Base-by-base conservation (phyloP, 768 basidiomycete genomes). In the Galerina sulciceps region DNA sequence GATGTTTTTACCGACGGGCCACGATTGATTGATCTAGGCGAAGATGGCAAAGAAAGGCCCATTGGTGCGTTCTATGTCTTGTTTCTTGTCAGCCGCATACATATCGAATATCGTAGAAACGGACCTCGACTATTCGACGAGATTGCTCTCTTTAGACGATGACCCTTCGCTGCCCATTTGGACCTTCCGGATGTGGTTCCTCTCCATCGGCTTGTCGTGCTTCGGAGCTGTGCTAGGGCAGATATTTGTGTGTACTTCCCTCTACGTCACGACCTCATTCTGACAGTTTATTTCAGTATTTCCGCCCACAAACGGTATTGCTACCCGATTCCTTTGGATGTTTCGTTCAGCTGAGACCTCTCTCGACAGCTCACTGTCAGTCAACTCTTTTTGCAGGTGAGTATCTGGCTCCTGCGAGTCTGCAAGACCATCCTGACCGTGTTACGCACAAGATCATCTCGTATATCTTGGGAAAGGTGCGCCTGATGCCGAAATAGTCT, bases 151-250 rank as follows among this genome's bases (percentile, higher is more conserved):
- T 2, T 71, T 82, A 14, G 81, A 81, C 35, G 83, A 83, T 61
- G 82, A 84, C 62, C 78, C 84, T 1, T 72, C 72, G 0, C 71
- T 82, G 1, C 81, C 76, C 1, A 70, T 76, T 1, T 79, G 80
- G 59, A 85, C 84, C 0, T 84, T 86, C 69, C 73, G 85, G 14
- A 79, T 83, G 64, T 79, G 81, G 76, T 79, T 85, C 67, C 73
- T 85, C 1, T 80, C 79, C 38, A 64, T 84, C 15, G 84, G 83
- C 6, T 75, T 85, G 14, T 77, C 82, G 10, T 81, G 81, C 54
- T 86, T 86, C 65, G 83, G 83, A 58, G 76, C 73, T 43, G 83
- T 84, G 2, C 67, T 80, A 4, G 72, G 79, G 2, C 78, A 81
- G 56, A 80, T 82, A 23, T 81, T 82, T 64, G 78, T 80, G 60